Base-by-base conservation (phyloP, 2,329 filamentous ascomycete genomes). In the Alternaria tenuissima region DNA sequence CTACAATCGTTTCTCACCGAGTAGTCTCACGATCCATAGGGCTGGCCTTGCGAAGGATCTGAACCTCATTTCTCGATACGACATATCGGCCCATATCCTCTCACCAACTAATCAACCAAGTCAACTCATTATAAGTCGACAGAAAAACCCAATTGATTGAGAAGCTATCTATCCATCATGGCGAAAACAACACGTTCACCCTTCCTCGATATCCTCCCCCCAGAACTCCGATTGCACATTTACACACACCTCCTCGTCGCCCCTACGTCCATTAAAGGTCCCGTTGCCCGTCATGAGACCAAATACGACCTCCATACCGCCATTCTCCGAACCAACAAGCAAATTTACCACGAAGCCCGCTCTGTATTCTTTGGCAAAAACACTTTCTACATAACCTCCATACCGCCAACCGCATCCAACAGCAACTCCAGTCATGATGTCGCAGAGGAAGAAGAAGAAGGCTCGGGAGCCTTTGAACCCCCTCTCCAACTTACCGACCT, bases 301-400 rank as follows among this genome's bases (percentile, higher is more conserved):
- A 65, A 65, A 56, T 78, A 77, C 63, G 63, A 67, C n/a, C 65
- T 75, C 4, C 70, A 76, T 30, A 76, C 79, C 6, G 64, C 65
- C 34, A 74, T 82, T 46, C 72, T 82, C 3, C 69, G 76, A 16
- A 70, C 69, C 22, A 80, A 74, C 65, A 77, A 74, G 49, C 75
- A 77, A 32, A 74, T 82, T 59, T 70, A 81, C 68, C 71, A 75
- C 30, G 81, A 82, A 70, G 79, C 80, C 1, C 73, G 75, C 26
- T 69, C 69, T 26, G 70, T 80, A 24, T 79, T 82, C 57, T 81
- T 80, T 62, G 72, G 72, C 57, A 78, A 77, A 57, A 82, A 82
- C 62, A 73, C 68, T 9, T 80, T 82, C 63, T 62, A 64, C 41
- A 57, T 77, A 46, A 70, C 65, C 24, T 69, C 66, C 5, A 28